Conservation (phyloP, 805 yeast species). For the Myxozyma neglecta region DNA sequence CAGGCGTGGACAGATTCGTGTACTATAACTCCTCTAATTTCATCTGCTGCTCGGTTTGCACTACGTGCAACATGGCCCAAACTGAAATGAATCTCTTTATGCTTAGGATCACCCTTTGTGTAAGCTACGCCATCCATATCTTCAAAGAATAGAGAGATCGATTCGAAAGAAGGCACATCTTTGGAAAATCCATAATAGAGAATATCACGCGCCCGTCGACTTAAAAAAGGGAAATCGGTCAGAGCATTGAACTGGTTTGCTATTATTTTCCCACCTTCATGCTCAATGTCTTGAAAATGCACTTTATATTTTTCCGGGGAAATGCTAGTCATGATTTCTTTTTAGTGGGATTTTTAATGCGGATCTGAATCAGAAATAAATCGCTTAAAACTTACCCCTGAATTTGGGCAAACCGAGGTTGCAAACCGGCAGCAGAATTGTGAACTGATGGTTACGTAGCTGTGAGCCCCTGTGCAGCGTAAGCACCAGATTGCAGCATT, state of each 20-base stretch:
- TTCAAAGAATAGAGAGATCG: not conserved
- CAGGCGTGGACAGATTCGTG: conserved; percentile 13
- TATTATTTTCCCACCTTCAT: not conserved
- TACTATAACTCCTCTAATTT: conserved; percentile 11
- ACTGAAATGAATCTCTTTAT: conserved; percentile 8
- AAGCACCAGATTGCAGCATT: no score
- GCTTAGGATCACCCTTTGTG: not conserved
- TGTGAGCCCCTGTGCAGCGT: no score
- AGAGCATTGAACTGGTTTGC: not conserved
- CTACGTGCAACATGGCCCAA: not conserved
- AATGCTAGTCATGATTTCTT: not conserved
- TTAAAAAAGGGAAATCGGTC: not conserved
- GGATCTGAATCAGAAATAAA: no score
- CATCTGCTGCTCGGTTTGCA: conserved; percentile 4
- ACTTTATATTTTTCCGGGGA: not conserved
- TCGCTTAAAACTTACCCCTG: no score
- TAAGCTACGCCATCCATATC: conserved; percentile 15
- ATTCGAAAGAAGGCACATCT: not conserved
- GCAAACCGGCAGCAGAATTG: no score
- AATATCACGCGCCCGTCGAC: conserved; percentile 2
- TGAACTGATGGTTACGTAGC: no score
- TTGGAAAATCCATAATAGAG: not conserved
- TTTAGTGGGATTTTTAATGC: not conserved
- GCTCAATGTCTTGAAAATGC: not conserved
- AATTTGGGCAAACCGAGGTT: no score